Conservation (phyloP, 495 filamentous ascomycete genomes). For the Jackrogersella minutella region DNA sequence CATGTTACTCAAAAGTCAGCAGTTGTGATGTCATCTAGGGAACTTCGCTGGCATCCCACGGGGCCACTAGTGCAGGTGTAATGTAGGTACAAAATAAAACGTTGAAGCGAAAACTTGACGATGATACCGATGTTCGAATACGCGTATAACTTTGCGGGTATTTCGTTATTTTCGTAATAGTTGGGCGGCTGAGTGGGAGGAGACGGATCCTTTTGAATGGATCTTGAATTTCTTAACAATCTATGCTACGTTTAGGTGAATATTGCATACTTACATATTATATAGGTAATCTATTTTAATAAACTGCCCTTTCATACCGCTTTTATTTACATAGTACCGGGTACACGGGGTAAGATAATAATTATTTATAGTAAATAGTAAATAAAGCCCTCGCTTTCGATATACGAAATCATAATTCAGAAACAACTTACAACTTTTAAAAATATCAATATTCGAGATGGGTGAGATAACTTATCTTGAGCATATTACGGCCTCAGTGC, state of each 20-base stretch:
- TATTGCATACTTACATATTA: too few relatives aligned
- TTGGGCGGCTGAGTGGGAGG: neutral
- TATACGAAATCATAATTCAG: neutral
- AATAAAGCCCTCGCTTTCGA: conserved; percentile 14
- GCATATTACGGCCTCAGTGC: conserved; percentile 70
- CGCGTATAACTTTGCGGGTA: too few relatives aligned
- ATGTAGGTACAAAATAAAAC: too few relatives aligned
- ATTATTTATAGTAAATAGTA: too few relatives aligned
- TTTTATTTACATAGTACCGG: conserved; percentile 9
- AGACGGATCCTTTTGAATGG: neutral
- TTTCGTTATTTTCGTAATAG: too few relatives aligned
- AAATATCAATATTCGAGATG: conserved; percentile 35
- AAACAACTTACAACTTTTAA: neutral
- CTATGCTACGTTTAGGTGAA: neutral
- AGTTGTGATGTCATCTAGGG: conserved; percentile 14
- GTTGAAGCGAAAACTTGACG: too few relatives aligned
- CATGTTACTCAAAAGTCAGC: neutral
- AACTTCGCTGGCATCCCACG: too few relatives aligned
- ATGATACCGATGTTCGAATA: too few relatives aligned
- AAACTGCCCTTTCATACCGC: conserved; percentile 28
- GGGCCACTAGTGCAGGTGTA: too few relatives aligned
- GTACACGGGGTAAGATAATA: conserved; percentile 33
- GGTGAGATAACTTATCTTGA: conserved; percentile 30
- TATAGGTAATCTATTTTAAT: conserved; percentile 1
- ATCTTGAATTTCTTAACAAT: neutral